Conservation (phyloP, 2,329 filamentous ascomycete genomes). For the Verticillium albo-atrum region DNA sequence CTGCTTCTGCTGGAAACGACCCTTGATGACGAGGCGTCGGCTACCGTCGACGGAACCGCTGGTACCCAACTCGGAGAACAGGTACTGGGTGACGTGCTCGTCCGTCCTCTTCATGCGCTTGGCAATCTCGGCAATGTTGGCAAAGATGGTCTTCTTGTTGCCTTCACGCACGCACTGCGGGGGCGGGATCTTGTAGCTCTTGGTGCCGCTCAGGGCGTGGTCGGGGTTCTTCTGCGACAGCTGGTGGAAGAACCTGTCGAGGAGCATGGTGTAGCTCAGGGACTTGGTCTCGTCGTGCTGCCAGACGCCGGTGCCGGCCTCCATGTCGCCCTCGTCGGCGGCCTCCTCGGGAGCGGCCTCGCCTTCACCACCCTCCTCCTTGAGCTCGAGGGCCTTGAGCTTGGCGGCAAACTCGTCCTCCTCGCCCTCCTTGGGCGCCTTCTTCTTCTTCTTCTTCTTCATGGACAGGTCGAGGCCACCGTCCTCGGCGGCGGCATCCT, state of each 20-base stretch:
- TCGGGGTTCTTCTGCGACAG: constrained; percentile 96
- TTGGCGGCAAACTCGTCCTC: constrained; percentile 58
- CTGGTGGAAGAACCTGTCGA: constrained; percentile 90
- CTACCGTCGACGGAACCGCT: constrained; percentile 92
- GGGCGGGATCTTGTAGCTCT: constrained; percentile 98
- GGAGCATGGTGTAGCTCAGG: constrained; percentile 81
- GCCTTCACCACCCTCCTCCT: constrained; percentile 57
- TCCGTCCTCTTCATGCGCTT: constrained; percentile 99
- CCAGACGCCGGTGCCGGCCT: constrained; percentile 88
- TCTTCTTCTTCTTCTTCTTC: constrained; percentile 83
- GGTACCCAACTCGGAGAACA: constrained; percentile 97
- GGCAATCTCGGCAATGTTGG: constrained; percentile 98
- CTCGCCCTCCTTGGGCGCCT: constrained; percentile 56
- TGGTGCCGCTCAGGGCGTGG: constrained; percentile 79
- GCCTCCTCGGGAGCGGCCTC: constrained; percentile 47
- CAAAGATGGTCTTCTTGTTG: constrained; percentile 99
- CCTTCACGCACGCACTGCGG: constrained; percentile 99
- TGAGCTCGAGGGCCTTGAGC: constrained; percentile 56
- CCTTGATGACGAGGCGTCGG: constrained; percentile 94
- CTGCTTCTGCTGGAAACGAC: constrained; percentile 99
- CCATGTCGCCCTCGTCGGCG: constrained; percentile 70
- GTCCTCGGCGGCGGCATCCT: constrained; percentile 45
- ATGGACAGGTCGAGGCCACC: constrained; percentile 55
- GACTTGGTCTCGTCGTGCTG: constrained; percentile 70
- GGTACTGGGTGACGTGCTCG: constrained; percentile 82